Evolutionary conservation across 1,284 basidiomycete genomes (phyloP).

Genomic region (Austroboletus novae-zelandiae): DNA sequence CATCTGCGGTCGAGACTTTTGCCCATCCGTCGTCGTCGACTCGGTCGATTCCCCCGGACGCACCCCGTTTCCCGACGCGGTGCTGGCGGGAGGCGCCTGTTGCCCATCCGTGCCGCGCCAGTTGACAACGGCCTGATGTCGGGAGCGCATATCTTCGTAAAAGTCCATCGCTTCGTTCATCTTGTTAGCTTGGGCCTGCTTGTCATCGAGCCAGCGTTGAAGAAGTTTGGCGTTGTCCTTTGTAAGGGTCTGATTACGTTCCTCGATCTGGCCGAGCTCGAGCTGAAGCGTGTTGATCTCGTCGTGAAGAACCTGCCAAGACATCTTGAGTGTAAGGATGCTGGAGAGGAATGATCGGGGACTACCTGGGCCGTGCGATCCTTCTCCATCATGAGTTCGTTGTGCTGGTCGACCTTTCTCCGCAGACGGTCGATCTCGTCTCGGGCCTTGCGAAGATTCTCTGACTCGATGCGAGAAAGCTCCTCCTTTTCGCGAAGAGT

Average conservation of each 20-base stretch:
- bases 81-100: conserved; percentile 22
- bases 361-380: conserved; percentile 84
- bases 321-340: not conserved
- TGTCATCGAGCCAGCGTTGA: conserved; percentile 93
- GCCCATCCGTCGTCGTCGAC: conserved; percentile 69
- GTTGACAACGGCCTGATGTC: conserved; percentile 54
- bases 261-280: conserved; percentile 86
- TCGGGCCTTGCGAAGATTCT: conserved; percentile 68
- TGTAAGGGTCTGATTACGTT: conserved; percentile 80
- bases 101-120: conserved; percentile 48
- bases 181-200: conserved; percentile 89
- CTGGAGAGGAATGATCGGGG: not conserved
- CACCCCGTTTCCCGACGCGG: conserved; percentile 71
- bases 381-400: conserved; percentile 83
- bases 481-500: conserved; percentile 92
- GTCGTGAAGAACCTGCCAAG: conserved; percentile 82
- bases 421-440: conserved; percentile 72
- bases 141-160: conserved; percentile 77
- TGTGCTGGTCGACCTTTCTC: conserved; percentile 81
- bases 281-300: conserved; percentile 89
- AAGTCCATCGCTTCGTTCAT: conserved; percentile 92
- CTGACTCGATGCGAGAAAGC: conserved; percentile 69
- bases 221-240: conserved; percentile 94
- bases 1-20: conserved; percentile 63
- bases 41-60: conserved; percentile 46